Evolutionary conservation across 1,139 yeast species (phyloP).

Genomic region (Pichia sp.): DNA sequence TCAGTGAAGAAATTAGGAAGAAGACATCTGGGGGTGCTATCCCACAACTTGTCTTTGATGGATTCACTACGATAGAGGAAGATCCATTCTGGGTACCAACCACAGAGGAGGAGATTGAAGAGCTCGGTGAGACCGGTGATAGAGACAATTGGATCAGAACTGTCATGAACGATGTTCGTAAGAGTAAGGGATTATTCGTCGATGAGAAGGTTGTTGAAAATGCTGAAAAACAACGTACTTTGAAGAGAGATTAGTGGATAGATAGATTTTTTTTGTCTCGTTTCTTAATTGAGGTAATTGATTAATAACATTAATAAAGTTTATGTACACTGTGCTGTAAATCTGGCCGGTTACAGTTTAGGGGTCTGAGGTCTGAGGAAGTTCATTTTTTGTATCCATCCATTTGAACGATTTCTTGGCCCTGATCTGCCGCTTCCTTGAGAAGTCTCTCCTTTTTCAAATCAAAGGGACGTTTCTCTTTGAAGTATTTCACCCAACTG

Average conservation of each 20-base stretch:
- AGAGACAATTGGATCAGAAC: conserved; percentile 82
- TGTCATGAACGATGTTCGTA: conserved; percentile 76
- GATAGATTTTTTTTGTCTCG: not conserved
- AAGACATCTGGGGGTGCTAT: conserved; percentile 95
- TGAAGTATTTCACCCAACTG: conserved; percentile 64
- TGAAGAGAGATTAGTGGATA: conserved; percentile 38
- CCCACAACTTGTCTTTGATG: conserved; percentile 89
- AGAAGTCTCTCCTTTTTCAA: conserved; percentile 45
- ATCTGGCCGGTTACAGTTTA: no score
- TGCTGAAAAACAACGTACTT: conserved; percentile 89
- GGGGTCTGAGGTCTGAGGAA: no score
- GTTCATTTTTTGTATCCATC: conserved; percentile 20
- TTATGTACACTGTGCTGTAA: no score
- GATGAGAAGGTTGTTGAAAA: conserved; percentile 85
- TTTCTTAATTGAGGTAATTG: no score
- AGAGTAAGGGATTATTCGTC: conserved; percentile 82
- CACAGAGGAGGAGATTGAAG: conserved; percentile 93
- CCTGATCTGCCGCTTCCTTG: conserved; percentile 45
- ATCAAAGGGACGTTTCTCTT: conserved; percentile 57
- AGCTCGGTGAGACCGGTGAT: conserved; percentile 88
- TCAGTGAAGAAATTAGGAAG: conserved; percentile 90
- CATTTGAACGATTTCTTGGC: conserved; percentile 32
- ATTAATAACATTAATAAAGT: no score
- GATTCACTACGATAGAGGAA: conserved; percentile 76
- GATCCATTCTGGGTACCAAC: conserved; percentile 99